Evolutionary conservation across 2,329 filamentous ascomycete species (phyloP).

Genomic region (Paraphoma sp.): DNA sequence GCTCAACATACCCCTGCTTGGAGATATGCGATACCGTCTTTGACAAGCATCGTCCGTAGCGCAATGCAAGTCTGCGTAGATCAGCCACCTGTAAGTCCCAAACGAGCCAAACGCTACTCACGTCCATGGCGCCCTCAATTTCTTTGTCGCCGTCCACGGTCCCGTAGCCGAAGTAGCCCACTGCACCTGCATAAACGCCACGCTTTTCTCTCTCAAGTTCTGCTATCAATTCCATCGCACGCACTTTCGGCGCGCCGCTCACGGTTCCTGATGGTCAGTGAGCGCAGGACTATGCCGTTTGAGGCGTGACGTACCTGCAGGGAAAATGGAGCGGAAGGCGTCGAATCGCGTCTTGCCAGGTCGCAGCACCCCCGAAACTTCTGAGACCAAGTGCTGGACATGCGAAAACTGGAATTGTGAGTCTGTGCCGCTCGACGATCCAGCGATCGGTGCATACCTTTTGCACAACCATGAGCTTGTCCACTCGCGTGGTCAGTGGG

Average conservation of each 20-base stretch:
- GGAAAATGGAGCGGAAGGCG: conserved; percentile 95
- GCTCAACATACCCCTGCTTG: conserved; percentile 75
- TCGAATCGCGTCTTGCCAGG: conserved; percentile 88
- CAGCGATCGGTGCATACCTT: conserved; percentile 34
- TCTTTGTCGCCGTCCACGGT: conserved; percentile 68
- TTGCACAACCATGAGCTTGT: conserved; percentile 81
- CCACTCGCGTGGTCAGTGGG: conserved; percentile 85
- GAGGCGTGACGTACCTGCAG: conserved; percentile 67
- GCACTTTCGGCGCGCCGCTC: conserved; percentile 92
- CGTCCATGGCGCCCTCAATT: conserved; percentile 85
- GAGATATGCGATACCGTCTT: conserved; percentile 89
- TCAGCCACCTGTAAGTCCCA: conserved; percentile 30
- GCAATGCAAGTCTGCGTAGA: conserved; percentile 64
- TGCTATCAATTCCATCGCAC: conserved; percentile 95
- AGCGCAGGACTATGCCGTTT: conserved; percentile 15
- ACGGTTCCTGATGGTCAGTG: conserved; percentile 66
- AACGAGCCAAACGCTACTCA: conserved; percentile 31
- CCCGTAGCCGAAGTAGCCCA: conserved; percentile 94
- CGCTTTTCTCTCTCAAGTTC: conserved; percentile 94
- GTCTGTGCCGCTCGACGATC: conserved; percentile 2
- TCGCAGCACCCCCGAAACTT: conserved; percentile 90
- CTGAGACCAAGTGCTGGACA: conserved; percentile 95
- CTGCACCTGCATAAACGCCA: conserved; percentile 92
- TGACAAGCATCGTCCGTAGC: conserved; percentile 91
- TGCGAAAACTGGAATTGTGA: conserved; percentile 74